Conservation (phyloP, 2,329 filamentous ascomycete genomes). For the Zopfia rhizophila region DNA sequence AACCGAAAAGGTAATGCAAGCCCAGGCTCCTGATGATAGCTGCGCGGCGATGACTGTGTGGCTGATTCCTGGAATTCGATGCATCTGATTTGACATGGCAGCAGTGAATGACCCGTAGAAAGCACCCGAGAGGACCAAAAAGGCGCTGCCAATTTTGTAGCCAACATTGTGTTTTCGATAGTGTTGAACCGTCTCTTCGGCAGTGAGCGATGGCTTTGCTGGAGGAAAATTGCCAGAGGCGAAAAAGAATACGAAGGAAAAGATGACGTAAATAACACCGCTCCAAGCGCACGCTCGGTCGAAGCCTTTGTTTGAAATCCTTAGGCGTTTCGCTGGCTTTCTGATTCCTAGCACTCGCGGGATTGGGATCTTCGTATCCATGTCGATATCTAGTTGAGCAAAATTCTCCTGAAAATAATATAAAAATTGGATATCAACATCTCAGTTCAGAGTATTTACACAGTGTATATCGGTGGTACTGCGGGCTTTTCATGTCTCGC, state of each 20-base stretch:
- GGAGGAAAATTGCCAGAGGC: slow-evolving; percentile 25
- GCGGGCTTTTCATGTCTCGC: no score
- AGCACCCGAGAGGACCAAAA: slow-evolving; percentile 25
- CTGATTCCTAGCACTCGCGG: no score
- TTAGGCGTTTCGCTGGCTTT: no score
- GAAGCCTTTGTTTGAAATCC: slow-evolving; percentile 13
- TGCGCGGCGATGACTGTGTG: slow-evolving; percentile 23
- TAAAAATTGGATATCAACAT: no score
- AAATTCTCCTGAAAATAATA: no score
- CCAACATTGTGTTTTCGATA: slow-evolving; percentile 18
- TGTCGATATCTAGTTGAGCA: no score
- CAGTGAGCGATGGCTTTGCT: slow-evolving; percentile 11
- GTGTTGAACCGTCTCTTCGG: slow-evolving; percentile 18
- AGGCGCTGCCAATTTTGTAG: slow-evolving; percentile 18
- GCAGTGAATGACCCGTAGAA: slow-evolving; percentile 33
- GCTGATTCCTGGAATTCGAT: slow-evolving; percentile 26
- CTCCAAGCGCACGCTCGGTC: slow-evolving; percentile 20
- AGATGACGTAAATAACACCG: slow-evolving; percentile 19
- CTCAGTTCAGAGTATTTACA: no score
- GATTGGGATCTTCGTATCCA: no score
- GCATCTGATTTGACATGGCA: slow-evolving; percentile 32
- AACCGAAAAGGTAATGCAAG: slow-evolving; percentile 24
- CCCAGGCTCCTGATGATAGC: slow-evolving; percentile 25
- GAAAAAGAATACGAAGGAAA: slow-evolving; percentile 26
- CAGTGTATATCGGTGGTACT: no score